phyloP scores from a whole-genome alignment of 345 rosid genomes.

The Linum lewisii region DNA sequence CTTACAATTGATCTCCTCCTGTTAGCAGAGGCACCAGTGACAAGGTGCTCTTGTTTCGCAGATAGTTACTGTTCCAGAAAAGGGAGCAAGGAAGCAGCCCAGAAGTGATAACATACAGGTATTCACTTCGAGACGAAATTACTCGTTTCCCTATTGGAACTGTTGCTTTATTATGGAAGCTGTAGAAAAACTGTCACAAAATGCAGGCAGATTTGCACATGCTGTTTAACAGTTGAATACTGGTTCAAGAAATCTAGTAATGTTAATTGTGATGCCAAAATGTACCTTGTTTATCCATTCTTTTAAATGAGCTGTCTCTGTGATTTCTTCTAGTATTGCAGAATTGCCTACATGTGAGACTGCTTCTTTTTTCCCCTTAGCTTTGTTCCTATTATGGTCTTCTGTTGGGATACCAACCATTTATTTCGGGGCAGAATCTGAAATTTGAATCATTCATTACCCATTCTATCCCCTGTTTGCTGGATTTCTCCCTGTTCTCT shows the following conservation, averaged over 20 bases:
- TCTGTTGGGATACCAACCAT: no score
- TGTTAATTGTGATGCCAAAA: not conserved
- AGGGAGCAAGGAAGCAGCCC: conserved; percentile 98
- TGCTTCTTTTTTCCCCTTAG: no score
- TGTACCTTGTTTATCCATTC: no score
- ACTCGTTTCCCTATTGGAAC: conserved; percentile 10
- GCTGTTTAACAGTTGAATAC: not conserved
- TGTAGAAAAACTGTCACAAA: not conserved
- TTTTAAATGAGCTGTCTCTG: not conserved
- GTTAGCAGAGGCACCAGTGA: conserved; percentile 10
- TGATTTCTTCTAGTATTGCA: no score
- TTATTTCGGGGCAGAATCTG: no score
- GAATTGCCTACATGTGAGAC: no score
- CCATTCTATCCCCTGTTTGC: not conserved
- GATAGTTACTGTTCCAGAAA: conserved; percentile 95
- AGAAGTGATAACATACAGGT: conserved; percentile 97
- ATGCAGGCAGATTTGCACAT: not conserved
- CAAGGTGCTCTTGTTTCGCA: conserved; percentile 28
- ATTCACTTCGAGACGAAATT: not conserved
- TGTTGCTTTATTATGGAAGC: conserved; percentile 4
- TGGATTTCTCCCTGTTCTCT: not conserved
- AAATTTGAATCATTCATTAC: not conserved
- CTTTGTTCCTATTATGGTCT: no score
- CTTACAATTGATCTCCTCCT: not conserved
- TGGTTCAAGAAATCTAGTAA: not conserved